A percentile compares a stretch with the other conserved stretches of the same genome.
These are phyloP conservation scores for Rhamnella rubrinervis DNA, from an alignment of 331 rosid species.

Conservation along the genomic window DNA sequence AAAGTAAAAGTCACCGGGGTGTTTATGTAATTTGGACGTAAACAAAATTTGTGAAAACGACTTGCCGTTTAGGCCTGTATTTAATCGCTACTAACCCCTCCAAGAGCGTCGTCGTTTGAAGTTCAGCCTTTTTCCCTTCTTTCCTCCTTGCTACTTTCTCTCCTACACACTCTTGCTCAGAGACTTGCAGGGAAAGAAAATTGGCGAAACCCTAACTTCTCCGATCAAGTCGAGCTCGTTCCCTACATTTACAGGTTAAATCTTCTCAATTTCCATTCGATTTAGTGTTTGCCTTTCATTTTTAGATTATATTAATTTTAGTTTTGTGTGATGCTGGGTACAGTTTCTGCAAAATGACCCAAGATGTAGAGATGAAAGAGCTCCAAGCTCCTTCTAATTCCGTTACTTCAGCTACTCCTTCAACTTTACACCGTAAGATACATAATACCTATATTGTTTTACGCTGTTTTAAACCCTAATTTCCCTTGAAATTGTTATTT, in stretches of 20 bases:
- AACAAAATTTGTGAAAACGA: too few species aligned
- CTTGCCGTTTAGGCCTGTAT: too few species aligned
- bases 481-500: neutral
- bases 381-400: constrained; percentile 38
- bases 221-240: too few species aligned
- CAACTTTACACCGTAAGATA: constrained; percentile 37
- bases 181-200: too few species aligned
- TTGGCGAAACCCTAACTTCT: too few species aligned
- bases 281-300: neutral
- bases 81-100: too few species aligned
- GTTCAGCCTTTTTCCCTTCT: too few species aligned
- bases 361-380: constrained; percentile 54
- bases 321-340: neutral
- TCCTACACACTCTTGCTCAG: too few species aligned
- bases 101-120: too few species aligned
- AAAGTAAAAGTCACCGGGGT: too few species aligned
- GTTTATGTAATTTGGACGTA: too few species aligned
- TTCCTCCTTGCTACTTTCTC: too few species aligned
- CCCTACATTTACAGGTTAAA: neutral
- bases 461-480: neutral
- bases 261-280: neutral
- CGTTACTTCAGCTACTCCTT: constrained; percentile 33
- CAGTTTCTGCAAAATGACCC: constrained; percentile 37
- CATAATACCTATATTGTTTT: neutral
- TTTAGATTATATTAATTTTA: neutral